Evolutionary conservation across 495 filamentous ascomycete species (phyloP), one percentile per base, ranked within the genome.

Genomic region (Aspergillus panamensis): DNA sequence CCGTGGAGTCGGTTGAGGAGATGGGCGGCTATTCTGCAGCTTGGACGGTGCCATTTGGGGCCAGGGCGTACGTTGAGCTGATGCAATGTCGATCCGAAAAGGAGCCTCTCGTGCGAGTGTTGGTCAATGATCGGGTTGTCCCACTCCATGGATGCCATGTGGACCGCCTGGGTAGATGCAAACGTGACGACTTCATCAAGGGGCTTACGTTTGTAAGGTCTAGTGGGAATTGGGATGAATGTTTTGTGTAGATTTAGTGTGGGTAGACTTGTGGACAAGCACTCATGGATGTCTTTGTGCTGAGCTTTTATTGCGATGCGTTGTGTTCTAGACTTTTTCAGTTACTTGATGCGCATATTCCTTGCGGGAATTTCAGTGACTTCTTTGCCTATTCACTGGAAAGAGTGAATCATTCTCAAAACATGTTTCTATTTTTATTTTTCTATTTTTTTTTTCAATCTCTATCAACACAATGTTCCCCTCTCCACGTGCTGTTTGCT

Each of bases 61-160:
- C 81, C 5, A 76, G 91, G 43, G 79, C 86, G 52, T 94, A 91
- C 66, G 78, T 96, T 48, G 91, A 96, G 81, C 89, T 90, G 79
- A 87, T 95, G 88, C 66, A 65, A 17, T 96, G 91, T 66, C 19
- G 51, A 13, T 72, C 71, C 21, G 48, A 67, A 17, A 37, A 61
- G 33, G 73, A 77, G 53, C 87, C 91, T 64, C 74, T 85, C 48
- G 88, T 96, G 7, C 77, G 91, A 10, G 79, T 92, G 1, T 63
- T 96, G 49, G 77, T 96, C 9, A 96, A 96, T 73, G 89, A 92
- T 64, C 78, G 90, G 35, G 89, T 96, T 9, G 72, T 90, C 51
- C 85, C 83, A 5, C 61, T 94, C 66, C 74, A 81, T 60, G 82
- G 76, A 17, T 96, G 91, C 69, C 75, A 72, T 3, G 84, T 73